A percentile compares a stretch with the other conserved stretches of the same genome.
Conservation (phyloP, 805 yeast species). For the Groenewaldozyma tartarivorans region DNA sequence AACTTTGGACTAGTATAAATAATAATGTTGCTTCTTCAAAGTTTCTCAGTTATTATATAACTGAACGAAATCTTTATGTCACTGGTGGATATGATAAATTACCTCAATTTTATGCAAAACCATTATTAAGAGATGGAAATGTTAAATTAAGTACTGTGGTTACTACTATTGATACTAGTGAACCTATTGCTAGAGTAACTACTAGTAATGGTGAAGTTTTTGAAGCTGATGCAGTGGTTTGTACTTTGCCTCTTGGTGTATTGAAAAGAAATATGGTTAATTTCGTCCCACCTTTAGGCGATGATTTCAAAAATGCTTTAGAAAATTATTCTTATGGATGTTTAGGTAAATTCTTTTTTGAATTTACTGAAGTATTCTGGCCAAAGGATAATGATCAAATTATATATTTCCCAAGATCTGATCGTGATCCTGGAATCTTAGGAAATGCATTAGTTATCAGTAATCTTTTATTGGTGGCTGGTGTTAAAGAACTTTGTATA, state of each 20-base stretch:
- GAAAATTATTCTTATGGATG: constrained; percentile 18
- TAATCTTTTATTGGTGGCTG: constrained; percentile 19
- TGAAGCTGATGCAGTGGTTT: constrained; percentile 21
- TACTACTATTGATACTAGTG: constrained; percentile 6
- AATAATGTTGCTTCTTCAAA: constrained; percentile 14
- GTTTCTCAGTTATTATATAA: constrained; percentile 12
- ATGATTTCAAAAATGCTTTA: constrained; percentile 13
- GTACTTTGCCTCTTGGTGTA: constrained; percentile 24
- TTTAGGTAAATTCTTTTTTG: constrained; percentile 25
- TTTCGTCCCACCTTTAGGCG: constrained; percentile 19
- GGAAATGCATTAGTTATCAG: constrained; percentile 13
- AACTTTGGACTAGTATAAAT: constrained; percentile 15
- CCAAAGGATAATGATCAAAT: constrained; percentile 21
- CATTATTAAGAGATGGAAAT: constrained; percentile 12
- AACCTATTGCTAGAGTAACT: constrained; percentile 6
- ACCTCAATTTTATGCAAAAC: constrained; percentile 14
- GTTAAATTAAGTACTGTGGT: constrained; percentile 15
- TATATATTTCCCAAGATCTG: constrained; percentile 14
- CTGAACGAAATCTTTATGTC: constrained; percentile 16
- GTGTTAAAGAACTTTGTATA: constrained; percentile 17
- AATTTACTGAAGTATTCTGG: constrained; percentile 24
- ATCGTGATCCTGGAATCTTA: constrained; percentile 12
- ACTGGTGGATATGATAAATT: constrained; percentile 18
- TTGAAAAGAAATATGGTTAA: constrained; percentile 17
- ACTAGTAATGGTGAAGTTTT: constrained; percentile 1